Base-by-base conservation (phyloP, 2,329 filamentous ascomycete genomes). In the Fusarium poae region DNA sequence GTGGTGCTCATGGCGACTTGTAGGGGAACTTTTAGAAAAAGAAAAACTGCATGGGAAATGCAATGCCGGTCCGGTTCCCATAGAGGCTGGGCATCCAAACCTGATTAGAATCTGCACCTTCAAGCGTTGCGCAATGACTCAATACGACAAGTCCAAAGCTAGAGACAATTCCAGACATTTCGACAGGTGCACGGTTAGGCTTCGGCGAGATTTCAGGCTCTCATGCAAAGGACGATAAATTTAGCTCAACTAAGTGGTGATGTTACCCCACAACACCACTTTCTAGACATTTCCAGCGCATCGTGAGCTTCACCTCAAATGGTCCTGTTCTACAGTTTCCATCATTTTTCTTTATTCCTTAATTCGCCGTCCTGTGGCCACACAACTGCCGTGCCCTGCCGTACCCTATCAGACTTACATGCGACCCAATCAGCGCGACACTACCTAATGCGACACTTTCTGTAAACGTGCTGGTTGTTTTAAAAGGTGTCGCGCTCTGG, bases 241-340 rank as follows among this genome's bases (percentile, higher is more conserved):
- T 46, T 68, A 59, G 60, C 62, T 70, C 44, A 20, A 39, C 21
- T 49, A 18, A 29, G 35, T 46, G 65, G 37, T 46, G 45, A 49
- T 68, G 43, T 43, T 71, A 73, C 72, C 69, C 67, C 72, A 74
- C 71, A 74, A 69, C 72, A 74, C 67, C 72, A 73, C 62, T 57
- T 61, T 57, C 52, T 64, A 62, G 52, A 48, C 21, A 53, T 45
- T 67, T 59, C 57, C 43, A 74, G 65, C 57, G 63, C 55, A 74
- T 73, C 69, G 68, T 58, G 69, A 74, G 71, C 67, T 70, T 74
- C 72, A 72, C 37, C 40, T 57, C 35, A 10, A 16, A 42, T 32
- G 9, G 23, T n/a, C 42, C 45, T 52, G 30, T 27, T 32, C 48
- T 30, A 25, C 4, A 6, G 21, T 40, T 27, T 48, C 40, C 18